Percentiles rank a stretch among this genome's conserved stretches.
Evolutionary conservation across 495 filamentous ascomycete species (phyloP).

Genomic region (Cercophora scortea): DNA sequence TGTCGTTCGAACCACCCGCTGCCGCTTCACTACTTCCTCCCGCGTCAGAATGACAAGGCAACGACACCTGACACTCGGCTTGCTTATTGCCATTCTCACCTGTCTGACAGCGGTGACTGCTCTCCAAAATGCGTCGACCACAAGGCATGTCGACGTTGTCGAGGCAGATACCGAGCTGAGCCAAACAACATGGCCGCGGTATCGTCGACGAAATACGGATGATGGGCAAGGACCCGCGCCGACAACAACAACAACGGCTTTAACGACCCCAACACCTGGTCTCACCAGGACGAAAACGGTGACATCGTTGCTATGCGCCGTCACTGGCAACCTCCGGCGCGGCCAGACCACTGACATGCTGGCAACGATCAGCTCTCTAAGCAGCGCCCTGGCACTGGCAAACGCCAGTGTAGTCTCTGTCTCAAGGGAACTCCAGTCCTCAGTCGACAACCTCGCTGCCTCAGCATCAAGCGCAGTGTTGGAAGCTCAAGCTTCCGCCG

Average conservation of each 20-base stretch:
- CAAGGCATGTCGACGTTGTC: background rate
- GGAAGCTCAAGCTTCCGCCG: slow-evolving; percentile 7
- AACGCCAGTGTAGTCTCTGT: slow-evolving; percentile 1
- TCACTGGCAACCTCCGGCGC: background rate
- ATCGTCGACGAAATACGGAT: background rate
- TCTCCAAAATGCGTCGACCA: background rate
- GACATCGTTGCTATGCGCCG: background rate
- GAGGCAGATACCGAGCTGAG: background rate
- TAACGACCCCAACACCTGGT: background rate
- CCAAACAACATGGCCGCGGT: background rate
- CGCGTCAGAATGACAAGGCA: background rate
- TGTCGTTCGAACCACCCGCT: background rate
- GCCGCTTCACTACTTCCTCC: background rate
- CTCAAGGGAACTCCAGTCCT: slow-evolving; percentile 7
- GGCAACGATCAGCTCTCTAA: slow-evolving; percentile 11
- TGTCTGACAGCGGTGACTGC: background rate
- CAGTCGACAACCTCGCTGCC: slow-evolving; percentile 4
- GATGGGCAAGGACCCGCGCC: background rate
- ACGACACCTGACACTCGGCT: background rate
- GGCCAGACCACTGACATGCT: slow-evolving; percentile 3
- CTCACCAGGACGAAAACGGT: no score
- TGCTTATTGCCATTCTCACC: background rate
- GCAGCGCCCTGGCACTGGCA: slow-evolving; percentile 9
- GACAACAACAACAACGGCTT: background rate
- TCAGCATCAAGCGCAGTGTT: slow-evolving; percentile 12